phyloP scores from a whole-genome alignment of 2,329 filamentous ascomycete species.

The Fusarium veterinarium region DNA sequence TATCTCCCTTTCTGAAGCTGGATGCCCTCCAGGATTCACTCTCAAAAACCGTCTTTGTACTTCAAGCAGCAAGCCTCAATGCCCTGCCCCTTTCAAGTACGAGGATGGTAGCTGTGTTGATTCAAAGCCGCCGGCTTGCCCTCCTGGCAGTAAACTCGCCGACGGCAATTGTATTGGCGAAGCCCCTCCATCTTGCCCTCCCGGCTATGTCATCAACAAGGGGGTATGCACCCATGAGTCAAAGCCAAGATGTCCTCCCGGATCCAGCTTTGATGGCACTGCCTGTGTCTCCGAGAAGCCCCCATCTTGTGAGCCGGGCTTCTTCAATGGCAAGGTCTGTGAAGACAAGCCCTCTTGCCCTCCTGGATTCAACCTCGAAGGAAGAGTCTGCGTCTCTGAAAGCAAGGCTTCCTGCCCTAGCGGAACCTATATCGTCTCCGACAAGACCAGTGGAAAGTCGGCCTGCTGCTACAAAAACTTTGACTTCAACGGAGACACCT shows the following conservation, averaged over 20 bases:
- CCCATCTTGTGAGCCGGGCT: conserved; percentile 6
- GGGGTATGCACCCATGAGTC: conserved; percentile 7
- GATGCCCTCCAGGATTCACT: conserved; percentile 17
- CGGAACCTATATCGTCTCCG: neutral
- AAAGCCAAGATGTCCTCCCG: neutral
- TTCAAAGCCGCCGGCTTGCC: neutral
- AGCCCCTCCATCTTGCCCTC: neutral
- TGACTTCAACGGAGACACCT: neutral
- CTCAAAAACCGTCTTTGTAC: conserved; percentile 23
- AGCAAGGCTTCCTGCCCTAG: neutral
- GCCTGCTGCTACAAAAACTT: conserved; percentile 2
- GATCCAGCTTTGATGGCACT: conserved; percentile 5
- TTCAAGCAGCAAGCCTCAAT: neutral
- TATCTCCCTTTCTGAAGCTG: neutral
- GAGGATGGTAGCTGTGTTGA: conserved; percentile 14
- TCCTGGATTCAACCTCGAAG: neutral
- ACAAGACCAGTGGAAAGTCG: neutral
- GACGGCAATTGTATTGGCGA: conserved; percentile 3
- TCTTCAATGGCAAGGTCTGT: conserved; percentile 25
- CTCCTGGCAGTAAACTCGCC: neutral
- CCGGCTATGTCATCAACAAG: neutral
- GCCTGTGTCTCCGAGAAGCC: conserved; percentile 9
- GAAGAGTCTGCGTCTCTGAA: conserved; percentile 3
- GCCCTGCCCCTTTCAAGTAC: neutral
- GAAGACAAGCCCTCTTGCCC: conserved; percentile 17